Evolutionary conservation across 2,329 filamentous ascomycete species (phyloP).

Genomic region (Beauveria bassiana): DNA sequence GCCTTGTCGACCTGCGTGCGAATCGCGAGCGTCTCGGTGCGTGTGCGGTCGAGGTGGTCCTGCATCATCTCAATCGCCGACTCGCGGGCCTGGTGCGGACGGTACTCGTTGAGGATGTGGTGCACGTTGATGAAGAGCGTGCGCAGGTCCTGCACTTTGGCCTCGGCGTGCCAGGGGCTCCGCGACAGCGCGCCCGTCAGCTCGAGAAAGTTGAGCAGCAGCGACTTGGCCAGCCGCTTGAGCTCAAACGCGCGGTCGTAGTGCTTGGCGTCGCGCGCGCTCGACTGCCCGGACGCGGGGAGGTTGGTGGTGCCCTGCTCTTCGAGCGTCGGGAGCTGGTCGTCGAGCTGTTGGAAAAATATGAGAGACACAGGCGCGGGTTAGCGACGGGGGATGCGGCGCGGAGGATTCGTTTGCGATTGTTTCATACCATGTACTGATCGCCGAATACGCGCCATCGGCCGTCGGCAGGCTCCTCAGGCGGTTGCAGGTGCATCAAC

Average conservation of each 20-base stretch:
- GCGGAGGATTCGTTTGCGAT: not conserved
- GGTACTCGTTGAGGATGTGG: constrained; percentile 87
- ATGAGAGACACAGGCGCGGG: not conserved
- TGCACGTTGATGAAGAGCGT: constrained; percentile 87
- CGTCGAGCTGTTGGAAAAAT: constrained; percentile 37
- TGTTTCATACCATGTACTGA: constrained; percentile 42
- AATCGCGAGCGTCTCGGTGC: constrained; percentile 64
- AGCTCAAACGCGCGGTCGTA: constrained; percentile 60
- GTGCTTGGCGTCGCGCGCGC: constrained; percentile 44
- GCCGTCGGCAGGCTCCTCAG: constrained; percentile 62
- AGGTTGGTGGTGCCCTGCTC: constrained; percentile 66
- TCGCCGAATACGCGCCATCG: constrained; percentile 70
- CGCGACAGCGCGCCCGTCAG: constrained; percentile 49
- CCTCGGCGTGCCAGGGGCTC: constrained; percentile 42
- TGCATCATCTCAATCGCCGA: constrained; percentile 84
- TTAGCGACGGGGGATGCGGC: not conserved
- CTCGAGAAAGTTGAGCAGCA: constrained; percentile 84
- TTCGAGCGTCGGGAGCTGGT: constrained; percentile 58
- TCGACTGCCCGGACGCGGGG: constrained; percentile 29
- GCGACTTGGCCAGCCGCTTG: constrained; percentile 71
- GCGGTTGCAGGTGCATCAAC: constrained; percentile 72
- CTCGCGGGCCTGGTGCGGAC: constrained; percentile 86
- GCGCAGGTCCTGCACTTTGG: constrained; percentile 70
- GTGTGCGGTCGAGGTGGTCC: constrained; percentile 65
- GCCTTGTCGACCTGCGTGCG: constrained; percentile 64